These are phyloP conservation scores for Ligustrum vulgare DNA, from an alignment of 257 asterid genomes.

Conservation along the genomic window DNA sequence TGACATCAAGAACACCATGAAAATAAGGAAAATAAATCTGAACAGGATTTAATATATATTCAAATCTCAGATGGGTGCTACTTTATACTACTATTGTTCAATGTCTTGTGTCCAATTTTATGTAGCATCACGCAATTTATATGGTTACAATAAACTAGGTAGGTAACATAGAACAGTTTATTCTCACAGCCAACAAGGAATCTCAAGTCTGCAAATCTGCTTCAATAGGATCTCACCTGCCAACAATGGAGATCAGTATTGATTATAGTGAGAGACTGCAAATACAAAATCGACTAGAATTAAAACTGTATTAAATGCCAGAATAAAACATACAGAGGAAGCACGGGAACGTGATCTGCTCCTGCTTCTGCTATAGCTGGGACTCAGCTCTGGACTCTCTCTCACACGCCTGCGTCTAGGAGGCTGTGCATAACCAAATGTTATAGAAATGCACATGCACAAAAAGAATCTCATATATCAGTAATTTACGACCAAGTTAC, in stretches of 20 bases:
- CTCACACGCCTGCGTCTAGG: slow-evolving; percentile 24
- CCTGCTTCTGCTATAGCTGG: slow-evolving; percentile 41
- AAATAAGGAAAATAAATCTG: background rate
- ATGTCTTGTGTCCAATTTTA: background rate
- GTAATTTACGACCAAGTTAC: background rate
- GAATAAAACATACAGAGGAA: slow-evolving; percentile 25
- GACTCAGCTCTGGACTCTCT: slow-evolving; percentile 27
- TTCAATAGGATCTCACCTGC: slow-evolving; percentile 52
- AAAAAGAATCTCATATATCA: background rate
- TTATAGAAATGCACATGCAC: background rate
- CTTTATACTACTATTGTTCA: background rate
- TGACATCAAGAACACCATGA: background rate
- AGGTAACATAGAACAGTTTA: background rate
- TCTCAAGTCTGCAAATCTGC: background rate
- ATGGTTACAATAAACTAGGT: background rate
- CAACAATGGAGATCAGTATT: background rate
- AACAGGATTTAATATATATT: background rate
- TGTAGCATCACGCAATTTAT: background rate
- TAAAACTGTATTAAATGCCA: background rate
- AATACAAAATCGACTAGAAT: slow-evolving; percentile 6
- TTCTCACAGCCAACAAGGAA: background rate
- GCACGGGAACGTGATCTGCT: slow-evolving; percentile 40
- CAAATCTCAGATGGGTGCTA: background rate
- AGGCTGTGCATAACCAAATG: slow-evolving; percentile 31
- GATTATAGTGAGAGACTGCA: background rate